Evolutionary conservation across 2,329 filamentous ascomycete species (phyloP), one percentile per base, ranked within the genome.

Genomic region (Corinectria fuckeliana): DNA sequence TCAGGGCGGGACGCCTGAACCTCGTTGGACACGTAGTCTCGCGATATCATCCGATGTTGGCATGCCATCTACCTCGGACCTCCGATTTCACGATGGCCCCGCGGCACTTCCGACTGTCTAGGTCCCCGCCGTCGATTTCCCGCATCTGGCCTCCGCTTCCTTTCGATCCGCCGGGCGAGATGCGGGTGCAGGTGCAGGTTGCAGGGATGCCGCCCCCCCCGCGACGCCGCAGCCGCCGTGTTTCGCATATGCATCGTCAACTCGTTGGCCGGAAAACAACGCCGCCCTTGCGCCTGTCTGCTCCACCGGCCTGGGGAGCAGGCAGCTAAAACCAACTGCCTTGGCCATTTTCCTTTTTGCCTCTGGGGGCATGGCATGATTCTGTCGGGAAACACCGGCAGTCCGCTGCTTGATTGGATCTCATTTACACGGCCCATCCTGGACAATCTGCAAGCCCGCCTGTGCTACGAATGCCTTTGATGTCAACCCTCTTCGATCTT

Each of bases 11-110:
- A n/a, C n/a, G n/a, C n/a, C n/a, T n/a, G n/a, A n/a, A n/a, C n/a
- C n/a, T n/a, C n/a, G n/a, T n/a, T 53, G 67, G 65, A 68, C 65
- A 69, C 61, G 65, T 68, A 68, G n/a, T 16, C 32, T 8, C 55
- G 50, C 56, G 58, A 69, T 66, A 69, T 70, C 65, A 64, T 70
- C 67, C 58, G 67, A 69, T 69, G 62, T 66, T 67, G 63, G 60
- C 64, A 64, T 67, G 51, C 62, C 60, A n/a, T n/a, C n/a, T n/a
- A n/a, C n/a, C 45, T 38, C 26, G 42, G 48, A 42, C 50, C 49
- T 53, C 42, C 54, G 49, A 49, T 48, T 28, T n/a, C 39, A 28
- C 59, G 55, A 56, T 65, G 49, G 55, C 49, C 48, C n/a, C 39
- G 59, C 62, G 60, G 44, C 30, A 48, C 50, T 60, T 55, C 53